phyloP scores from a whole-genome alignment of 1,284 basidiomycete genomes.

The Exobasidium rhododendri region DNA sequence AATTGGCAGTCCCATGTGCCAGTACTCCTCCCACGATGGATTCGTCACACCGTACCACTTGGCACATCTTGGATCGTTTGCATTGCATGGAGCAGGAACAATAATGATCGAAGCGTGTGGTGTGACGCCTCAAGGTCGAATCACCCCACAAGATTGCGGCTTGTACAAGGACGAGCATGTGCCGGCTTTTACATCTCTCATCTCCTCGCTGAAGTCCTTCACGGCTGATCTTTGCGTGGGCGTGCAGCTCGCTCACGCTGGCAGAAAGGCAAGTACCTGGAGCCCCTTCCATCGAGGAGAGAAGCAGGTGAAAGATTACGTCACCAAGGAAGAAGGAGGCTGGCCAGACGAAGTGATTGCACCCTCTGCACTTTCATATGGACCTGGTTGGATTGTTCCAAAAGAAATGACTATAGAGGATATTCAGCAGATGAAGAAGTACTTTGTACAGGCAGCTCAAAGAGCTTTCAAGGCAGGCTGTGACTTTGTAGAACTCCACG shows the following conservation, averaged over 20 bases:
- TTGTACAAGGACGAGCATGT: conserved; percentile 75
- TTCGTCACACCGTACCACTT: conserved; percentile 47
- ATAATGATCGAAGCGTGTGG: conserved; percentile 47
- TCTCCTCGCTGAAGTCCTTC: conserved; percentile 67
- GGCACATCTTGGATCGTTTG: conserved; percentile 48
- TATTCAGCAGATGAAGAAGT: conserved; percentile 65
- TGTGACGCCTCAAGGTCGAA: conserved; percentile 73
- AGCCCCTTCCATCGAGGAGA: conserved; percentile 57
- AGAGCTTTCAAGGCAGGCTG: conserved; percentile 58
- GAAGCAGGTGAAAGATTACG: conserved; percentile 23
- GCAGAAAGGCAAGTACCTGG: conserved; percentile 65
- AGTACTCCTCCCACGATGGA: conserved; percentile 46
- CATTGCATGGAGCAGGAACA: conserved; percentile 48
- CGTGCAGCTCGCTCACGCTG: conserved; percentile 76
- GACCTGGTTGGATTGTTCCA: conserved; percentile 60
- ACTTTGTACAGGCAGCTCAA: conserved; percentile 66
- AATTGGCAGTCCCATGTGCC: conserved; percentile 42
- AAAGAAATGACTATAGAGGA: conserved; percentile 63
- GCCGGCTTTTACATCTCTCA: conserved; percentile 66
- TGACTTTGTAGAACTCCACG: conserved; percentile 72
- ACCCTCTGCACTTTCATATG: conserved; percentile 64
- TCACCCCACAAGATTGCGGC: conserved; percentile 60
- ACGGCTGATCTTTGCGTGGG: conserved; percentile 67
- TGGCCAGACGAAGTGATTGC: conserved; percentile 69
- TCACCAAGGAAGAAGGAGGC: conserved; percentile 58